These are phyloP conservation scores for Haplosporangium gracile DNA, from an alignment of 192 early-diverging fungal species.

Conservation along the genomic window DNA sequence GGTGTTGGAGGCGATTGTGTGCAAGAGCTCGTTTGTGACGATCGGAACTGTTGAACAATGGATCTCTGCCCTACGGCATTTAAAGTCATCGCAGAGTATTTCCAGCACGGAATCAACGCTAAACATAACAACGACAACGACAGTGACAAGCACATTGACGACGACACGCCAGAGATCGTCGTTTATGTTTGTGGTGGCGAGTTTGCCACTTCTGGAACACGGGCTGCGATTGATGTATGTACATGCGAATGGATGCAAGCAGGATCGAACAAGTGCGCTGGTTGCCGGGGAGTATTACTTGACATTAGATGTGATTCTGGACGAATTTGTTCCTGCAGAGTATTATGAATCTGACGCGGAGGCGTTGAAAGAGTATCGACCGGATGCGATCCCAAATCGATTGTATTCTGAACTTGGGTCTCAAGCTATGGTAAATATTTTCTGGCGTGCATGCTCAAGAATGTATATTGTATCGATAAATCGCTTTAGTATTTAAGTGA, in stretches of 20 bases:
- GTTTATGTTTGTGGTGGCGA: slow-evolving; percentile 42
- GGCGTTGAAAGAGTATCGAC: not conserved
- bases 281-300: slow-evolving; percentile 50
- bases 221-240: slow-evolving; percentile 31
- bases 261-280: slow-evolving; percentile 37
- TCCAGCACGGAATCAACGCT: not conserved
- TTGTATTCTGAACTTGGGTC: slow-evolving; percentile 9
- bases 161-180: not conserved
- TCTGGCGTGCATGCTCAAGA: not conserved
- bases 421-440: slow-evolving; percentile 17
- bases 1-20: slow-evolving; percentile 1
- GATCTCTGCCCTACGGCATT: slow-evolving; percentile 8
- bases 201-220: slow-evolving; percentile 39
- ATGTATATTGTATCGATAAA: too few species aligned
- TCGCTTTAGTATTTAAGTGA: too few species aligned
- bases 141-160: not conserved
- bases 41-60: slow-evolving; percentile 28
- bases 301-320: slow-evolving; percentile 42
- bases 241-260: slow-evolving; percentile 30
- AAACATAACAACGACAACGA: not conserved
- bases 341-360: slow-evolving; percentile 5
- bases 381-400: slow-evolving; percentile 14
- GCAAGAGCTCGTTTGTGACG: slow-evolving; percentile 23
- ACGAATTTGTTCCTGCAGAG: slow-evolving; percentile 27
- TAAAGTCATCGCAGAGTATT: not conserved